Evolutionary conservation across 2,329 filamentous ascomycete genomes (phyloP).

Genomic region (Chaetomiaceae sp.): DNA sequence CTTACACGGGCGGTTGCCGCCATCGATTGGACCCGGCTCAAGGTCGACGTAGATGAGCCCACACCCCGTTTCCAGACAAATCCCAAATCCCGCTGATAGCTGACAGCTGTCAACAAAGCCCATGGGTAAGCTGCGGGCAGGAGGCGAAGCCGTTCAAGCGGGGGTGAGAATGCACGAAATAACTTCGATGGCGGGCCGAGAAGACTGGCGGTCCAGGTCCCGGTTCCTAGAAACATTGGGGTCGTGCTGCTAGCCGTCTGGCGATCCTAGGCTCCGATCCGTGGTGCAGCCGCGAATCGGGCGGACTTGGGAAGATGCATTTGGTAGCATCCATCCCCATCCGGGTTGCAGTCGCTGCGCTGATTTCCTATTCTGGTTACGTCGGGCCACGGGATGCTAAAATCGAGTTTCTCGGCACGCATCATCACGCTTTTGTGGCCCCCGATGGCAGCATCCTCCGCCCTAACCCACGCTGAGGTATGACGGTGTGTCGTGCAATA

Average conservation of each 20-base stretch:
- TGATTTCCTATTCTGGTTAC: slow-evolving; percentile 1
- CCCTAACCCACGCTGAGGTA: background rate
- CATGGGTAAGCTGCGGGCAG: background rate
- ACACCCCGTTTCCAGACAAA: slow-evolving; percentile 2
- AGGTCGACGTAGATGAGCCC: slow-evolving; percentile 12
- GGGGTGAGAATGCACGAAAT: background rate
- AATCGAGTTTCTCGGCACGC: too few species aligned
- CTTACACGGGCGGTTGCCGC: slow-evolving; percentile 23
- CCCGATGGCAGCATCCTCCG: background rate
- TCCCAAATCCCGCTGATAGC: background rate
- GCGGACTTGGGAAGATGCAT: background rate
- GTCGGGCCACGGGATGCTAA: background rate
- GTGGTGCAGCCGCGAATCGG: slow-evolving; percentile 12
- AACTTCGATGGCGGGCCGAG: slow-evolving; percentile 2
- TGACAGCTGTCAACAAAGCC: too few species aligned
- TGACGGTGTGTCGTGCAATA: background rate
- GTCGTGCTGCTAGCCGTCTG: background rate
- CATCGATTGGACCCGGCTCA: slow-evolving; percentile 20
- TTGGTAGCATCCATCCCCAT: background rate
- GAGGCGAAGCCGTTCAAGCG: background rate
- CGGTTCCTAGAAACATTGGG: background rate
- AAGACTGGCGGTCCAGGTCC: background rate
- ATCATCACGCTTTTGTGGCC: slow-evolving; percentile 4
- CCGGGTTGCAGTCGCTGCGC: background rate
- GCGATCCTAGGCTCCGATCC: slow-evolving; percentile 6